Evolutionary conservation across 1,139 yeast genomes (phyloP).

Genomic region (Groenewaldozyma sp.): DNA sequence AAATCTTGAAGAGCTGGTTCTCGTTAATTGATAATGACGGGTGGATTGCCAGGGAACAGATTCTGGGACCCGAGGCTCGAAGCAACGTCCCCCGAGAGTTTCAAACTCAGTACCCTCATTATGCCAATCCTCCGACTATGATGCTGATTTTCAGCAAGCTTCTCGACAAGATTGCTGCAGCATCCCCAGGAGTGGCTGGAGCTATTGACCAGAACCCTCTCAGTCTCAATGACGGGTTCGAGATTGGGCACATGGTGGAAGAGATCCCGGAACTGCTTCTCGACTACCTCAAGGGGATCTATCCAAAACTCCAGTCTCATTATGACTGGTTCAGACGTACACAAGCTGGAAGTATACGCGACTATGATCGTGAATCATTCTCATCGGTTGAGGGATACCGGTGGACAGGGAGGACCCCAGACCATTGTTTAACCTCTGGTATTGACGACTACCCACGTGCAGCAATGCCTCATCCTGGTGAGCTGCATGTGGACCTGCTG

Average conservation of each 20-base stretch:
- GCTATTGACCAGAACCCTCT: background rate
- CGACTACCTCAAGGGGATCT: constrained; percentile 54
- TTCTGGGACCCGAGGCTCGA: constrained; percentile 85
- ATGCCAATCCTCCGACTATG: constrained; percentile 94
- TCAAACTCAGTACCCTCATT: constrained; percentile 75
- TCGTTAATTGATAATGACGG: constrained; percentile 78
- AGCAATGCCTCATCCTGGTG: constrained; percentile 73
- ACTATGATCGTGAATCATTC: constrained; percentile 53
- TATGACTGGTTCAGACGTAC: constrained; percentile 80
- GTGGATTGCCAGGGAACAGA: constrained; percentile 95
- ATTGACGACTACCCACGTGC: constrained; percentile 94
- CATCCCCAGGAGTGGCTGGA: background rate
- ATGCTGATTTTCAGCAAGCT: constrained; percentile 70
- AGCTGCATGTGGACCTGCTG: constrained; percentile 78
- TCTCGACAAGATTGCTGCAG: constrained; percentile 37
- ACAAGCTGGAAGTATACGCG: constrained; percentile 68
- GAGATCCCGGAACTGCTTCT: constrained; percentile 53
- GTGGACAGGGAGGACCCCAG: constrained; percentile 87
- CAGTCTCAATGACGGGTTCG: constrained; percentile 7
- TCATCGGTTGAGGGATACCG: constrained; percentile 60
- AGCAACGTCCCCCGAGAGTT: constrained; percentile 83
- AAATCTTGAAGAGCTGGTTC: constrained; percentile 83
- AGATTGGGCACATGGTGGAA: constrained; percentile 41
- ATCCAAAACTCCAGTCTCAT: constrained; percentile 69
- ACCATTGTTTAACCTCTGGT: constrained; percentile 89